A percentile compares a stretch with the other conserved stretches of the same genome.
These are phyloP conservation scores for Pyrenopolyporus hunteri DNA, from an alignment of 495 filamentous ascomycete species.

Conservation along the genomic window DNA sequence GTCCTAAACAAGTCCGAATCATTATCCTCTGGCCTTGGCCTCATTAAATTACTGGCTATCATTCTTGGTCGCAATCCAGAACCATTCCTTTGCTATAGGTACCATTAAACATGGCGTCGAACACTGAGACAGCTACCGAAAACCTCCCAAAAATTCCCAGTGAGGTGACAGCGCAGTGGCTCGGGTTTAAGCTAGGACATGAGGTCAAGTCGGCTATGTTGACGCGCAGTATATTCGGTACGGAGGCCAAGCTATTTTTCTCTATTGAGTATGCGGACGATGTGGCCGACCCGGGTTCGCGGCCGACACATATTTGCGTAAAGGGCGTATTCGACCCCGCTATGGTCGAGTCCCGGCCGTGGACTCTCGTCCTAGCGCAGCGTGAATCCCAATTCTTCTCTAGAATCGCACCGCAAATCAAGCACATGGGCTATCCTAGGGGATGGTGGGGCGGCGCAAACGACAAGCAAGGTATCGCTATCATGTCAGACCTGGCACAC, in stretches of 20 bases:
- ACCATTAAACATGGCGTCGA: slow-evolving; percentile 5
- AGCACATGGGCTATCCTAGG: slow-evolving; percentile 42
- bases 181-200: slow-evolving; percentile 44
- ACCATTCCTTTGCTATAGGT: too few species aligned
- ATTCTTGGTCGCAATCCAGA: too few species aligned
- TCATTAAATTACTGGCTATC: too few species aligned
- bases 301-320: slow-evolving; percentile 40
- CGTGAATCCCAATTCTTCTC: slow-evolving; percentile 46
- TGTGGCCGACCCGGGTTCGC: slow-evolving; percentile 16
- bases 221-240: slow-evolving; percentile 40
- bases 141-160: slow-evolving; percentile 44
- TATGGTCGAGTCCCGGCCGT: slow-evolving; percentile 41
- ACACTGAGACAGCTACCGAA: slow-evolving; percentile 5
- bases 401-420: slow-evolving; percentile 40
- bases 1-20: too few species aligned
- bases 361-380: slow-evolving; percentile 44
- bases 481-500: slow-evolving; percentile 43
- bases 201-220: slow-evolving; percentile 39
- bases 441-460: slow-evolving; percentile 44
- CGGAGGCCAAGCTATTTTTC: slow-evolving; percentile 44
- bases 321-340: slow-evolving; percentile 46
- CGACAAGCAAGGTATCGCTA: slow-evolving; percentile 44
- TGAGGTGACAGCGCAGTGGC: slow-evolving; percentile 49
- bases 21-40: too few species aligned
- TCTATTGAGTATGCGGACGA: slow-evolving; percentile 39